Conservation (phyloP, 345 rosid species). For the Eucalyptus curtisii region DNA sequence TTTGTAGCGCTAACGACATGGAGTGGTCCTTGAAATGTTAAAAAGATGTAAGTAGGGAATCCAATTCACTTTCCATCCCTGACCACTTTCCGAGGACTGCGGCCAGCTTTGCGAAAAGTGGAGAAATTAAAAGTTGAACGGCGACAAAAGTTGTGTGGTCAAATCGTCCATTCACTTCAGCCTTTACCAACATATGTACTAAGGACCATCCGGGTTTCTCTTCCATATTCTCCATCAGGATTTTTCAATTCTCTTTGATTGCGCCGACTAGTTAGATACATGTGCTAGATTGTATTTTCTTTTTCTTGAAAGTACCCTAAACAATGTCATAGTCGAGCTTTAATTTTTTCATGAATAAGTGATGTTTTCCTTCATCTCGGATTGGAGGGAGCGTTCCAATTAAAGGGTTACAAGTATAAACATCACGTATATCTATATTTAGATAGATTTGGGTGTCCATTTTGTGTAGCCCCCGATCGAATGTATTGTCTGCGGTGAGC, state of each 20-base stretch:
- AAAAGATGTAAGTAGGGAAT: background rate
- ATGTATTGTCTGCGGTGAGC: background rate
- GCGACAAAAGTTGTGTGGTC: background rate
- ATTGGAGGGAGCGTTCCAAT: background rate
- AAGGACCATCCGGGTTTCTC: background rate
- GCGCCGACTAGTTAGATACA: background rate
- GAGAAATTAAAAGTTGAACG: background rate
- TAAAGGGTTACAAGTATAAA: background rate
- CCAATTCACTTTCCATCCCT: background rate
- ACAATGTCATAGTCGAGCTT: background rate
- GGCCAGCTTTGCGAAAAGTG: background rate
- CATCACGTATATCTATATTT: background rate
- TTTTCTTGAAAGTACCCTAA: background rate
- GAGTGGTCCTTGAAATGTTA: background rate
- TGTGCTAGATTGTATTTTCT: background rate
- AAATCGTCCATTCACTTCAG: background rate
- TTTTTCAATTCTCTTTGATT: background rate
- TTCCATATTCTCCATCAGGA: background rate
- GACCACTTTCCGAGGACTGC: background rate
- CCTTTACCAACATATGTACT: background rate
- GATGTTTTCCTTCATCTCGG: background rate
- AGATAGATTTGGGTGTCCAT: background rate
- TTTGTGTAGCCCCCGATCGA: rapidly evolving
- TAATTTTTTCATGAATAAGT: background rate
- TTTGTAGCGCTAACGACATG: background rate